phyloP scores from a whole-genome alignment of 2,329 filamentous ascomycete species.

The Colletotrichum tabaci region DNA sequence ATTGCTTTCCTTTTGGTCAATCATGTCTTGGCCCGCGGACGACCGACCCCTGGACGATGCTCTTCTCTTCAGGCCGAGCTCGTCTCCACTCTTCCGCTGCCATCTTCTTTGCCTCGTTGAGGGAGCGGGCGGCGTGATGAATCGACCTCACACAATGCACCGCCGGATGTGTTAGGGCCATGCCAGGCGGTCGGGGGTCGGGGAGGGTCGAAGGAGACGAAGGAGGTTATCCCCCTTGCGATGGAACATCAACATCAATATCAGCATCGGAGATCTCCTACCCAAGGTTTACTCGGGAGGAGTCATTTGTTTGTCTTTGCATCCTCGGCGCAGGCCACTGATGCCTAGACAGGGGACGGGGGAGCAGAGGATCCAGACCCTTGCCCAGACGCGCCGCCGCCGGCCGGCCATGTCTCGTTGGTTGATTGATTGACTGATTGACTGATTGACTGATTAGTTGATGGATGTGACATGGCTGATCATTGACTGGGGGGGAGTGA shows the following conservation, averaged over 20 bases:
- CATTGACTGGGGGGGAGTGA: background rate
- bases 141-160: background rate
- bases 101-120: background rate
- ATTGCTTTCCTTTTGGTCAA: conserved; percentile 27
- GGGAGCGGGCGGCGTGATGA: background rate
- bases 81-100: background rate
- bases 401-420: conserved; percentile 23
- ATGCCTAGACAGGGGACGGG: background rate
- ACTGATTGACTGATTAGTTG: conserved; percentile 16
- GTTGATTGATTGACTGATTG: conserved; percentile 22
- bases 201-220: too few species aligned
- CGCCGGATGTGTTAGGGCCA: background rate
- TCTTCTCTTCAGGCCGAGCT: conserved; percentile 8
- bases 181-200: too few species aligned
- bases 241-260: background rate
- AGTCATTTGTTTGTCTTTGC: background rate
- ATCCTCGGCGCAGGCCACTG: background rate
- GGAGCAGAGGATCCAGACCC: conserved; percentile 27
- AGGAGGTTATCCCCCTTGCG: background rate
- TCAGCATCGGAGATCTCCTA: background rate
- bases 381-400: background rate
- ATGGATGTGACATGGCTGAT: conserved; percentile 25
- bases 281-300: too few species aligned
- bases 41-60: background rate
- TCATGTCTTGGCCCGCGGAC: conserved; percentile 28